Evolutionary conservation across 371 early-diverging fungal species (phyloP), one percentile per base, ranked within the genome.

Genomic region (Funneliformis caledonium): DNA sequence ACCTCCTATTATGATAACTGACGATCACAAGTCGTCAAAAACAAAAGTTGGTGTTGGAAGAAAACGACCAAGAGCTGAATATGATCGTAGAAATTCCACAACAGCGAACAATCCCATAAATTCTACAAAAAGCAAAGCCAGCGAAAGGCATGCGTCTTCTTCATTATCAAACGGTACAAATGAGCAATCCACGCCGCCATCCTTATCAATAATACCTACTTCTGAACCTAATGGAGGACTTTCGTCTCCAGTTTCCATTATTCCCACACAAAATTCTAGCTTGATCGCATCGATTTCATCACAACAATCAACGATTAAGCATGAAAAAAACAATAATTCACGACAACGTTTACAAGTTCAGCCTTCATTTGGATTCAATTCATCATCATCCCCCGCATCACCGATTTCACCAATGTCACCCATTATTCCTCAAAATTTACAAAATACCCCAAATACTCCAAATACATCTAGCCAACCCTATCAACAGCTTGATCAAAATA

Each of bases 1-100:
- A 11, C 95, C 97, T 2, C 96, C 98, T 3, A 95, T 97, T 65
- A 93, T 97, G 93, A 96, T 97, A 75, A 97, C 98, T 1, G 98
- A 97, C 82, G 98, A 97, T 83, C 98, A 97, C 87, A 97, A 97
- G 83, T 93, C 95, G 7, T 92, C 91, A 78, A 95, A 95, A 84
- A 82, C 86, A 52, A 89, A 88, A 80, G 82, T 88, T 26, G 88
- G 89, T 22, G 83, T 87, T 65, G 89, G 89, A 56, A 1, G 42
- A 62, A 77, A 77, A 64, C 83, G 88, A 19, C 81, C 83, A 16
- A 88, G 88, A 47, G 83, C 85, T 9, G 86, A 88, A 22, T 74
- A 72, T 52, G 89, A 52, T 50, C 80, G 80, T 42, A 60, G 80
- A 22, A 82, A 83, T 42, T 75, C 70, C 19, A 78, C 81, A 26